Evolutionary conservation across 2,329 filamentous ascomycete genomes (phyloP).

Genomic region (Didymella sp.): DNA sequence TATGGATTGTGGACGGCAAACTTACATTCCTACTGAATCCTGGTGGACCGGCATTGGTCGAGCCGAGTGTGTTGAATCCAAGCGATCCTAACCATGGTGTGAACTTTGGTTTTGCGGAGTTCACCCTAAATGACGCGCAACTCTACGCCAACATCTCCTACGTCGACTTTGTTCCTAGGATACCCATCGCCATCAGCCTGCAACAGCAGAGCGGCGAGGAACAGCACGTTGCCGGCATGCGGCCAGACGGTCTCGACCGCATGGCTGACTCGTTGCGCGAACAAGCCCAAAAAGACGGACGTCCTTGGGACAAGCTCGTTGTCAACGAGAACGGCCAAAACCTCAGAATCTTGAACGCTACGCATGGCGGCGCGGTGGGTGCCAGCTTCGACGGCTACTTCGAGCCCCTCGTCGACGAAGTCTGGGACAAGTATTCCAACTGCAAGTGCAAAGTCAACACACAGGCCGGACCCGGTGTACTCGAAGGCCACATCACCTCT

Average conservation of each 20-base stretch:
- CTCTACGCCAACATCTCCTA: slow-evolving; percentile 17
- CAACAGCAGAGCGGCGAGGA: slow-evolving; percentile 1
- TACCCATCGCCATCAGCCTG: slow-evolving; percentile 15
- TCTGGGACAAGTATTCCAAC: slow-evolving; percentile 8
- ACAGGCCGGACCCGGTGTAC: slow-evolving; percentile 8
- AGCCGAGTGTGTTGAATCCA: slow-evolving; percentile 15
- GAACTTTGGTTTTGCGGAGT: slow-evolving; percentile 17
- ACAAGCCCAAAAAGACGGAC: slow-evolving; percentile 15
- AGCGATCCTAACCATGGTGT: slow-evolving; percentile 15
- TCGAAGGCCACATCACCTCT: slow-evolving; percentile 8
- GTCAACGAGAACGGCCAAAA: slow-evolving; percentile 5
- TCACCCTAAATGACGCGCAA: slow-evolving; percentile 12
- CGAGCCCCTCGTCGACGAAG: slow-evolving; percentile 17
- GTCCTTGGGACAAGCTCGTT: slow-evolving; percentile 14
- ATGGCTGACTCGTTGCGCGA: slow-evolving; percentile 10
- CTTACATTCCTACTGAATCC: slow-evolving; percentile 17
- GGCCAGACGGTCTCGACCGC: slow-evolving; percentile 6
- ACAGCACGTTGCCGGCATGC: slow-evolving; percentile 14
- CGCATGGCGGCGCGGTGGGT: slow-evolving; percentile 14
- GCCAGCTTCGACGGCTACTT: slow-evolving; percentile 16
- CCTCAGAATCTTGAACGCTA: slow-evolving; percentile 13
- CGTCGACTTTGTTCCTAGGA: slow-evolving; percentile 13
- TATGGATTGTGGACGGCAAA: slow-evolving; percentile 14
- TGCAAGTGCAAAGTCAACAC: slow-evolving; percentile 14
- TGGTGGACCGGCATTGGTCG: slow-evolving; percentile 14